Evolutionary conservation across 2,329 filamentous ascomycete species (phyloP).

Genomic region (Ceratocystis variospora): DNA sequence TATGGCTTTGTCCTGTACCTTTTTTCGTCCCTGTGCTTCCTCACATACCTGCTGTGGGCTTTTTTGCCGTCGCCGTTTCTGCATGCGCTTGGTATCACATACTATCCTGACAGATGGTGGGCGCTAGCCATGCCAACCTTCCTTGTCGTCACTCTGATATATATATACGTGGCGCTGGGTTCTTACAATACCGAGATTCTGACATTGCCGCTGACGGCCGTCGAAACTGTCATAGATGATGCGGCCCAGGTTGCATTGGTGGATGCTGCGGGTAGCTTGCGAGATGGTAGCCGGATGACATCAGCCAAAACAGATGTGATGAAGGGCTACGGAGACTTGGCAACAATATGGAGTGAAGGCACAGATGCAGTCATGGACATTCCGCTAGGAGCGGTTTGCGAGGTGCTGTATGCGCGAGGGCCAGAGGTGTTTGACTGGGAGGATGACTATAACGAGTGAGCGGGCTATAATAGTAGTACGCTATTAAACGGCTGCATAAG

Average conservation of each 20-base stretch:
- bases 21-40: conserved; percentile 68
- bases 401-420: conserved; percentile 60
- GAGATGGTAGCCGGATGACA: conserved; percentile 27
- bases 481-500: background rate
- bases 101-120: conserved; percentile 98
- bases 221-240: conserved; percentile 87
- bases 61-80: conserved; percentile 87
- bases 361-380: conserved; percentile 98
- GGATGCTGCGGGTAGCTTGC: conserved; percentile 50
- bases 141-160: conserved; percentile 74
- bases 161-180: conserved; percentile 87
- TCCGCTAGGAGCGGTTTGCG: conserved; percentile 84
- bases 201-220: conserved; percentile 62
- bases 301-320: conserved; percentile 27
- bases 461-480: no score
- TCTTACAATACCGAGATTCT: conserved; percentile 81
- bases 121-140: conserved; percentile 82
- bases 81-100: conserved; percentile 84
- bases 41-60: conserved; percentile 63
- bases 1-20: conserved; percentile 97
- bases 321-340: conserved; percentile 29
- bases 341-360: conserved; percentile 74
- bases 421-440: conserved; percentile 7
- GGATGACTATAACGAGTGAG: conserved; percentile 7
- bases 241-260: conserved; percentile 74